A percentile compares a stretch with the other conserved stretches of the same genome.
phyloP scores from a whole-genome alignment of 345 rosid species.

The Dimocarpus longan region DNA sequence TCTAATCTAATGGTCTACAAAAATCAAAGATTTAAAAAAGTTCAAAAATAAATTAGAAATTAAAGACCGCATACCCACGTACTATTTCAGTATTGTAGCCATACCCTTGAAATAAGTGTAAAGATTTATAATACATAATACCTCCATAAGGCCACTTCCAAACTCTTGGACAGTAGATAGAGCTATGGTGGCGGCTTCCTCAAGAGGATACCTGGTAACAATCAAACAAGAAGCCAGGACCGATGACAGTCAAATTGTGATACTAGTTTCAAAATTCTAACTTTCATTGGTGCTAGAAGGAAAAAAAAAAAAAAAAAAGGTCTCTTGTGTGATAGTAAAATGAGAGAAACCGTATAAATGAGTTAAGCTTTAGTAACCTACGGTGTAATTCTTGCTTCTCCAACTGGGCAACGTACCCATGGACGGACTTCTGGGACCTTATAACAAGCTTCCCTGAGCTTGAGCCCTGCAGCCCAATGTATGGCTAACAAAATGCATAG shows the following conservation, averaged over 20 bases:
- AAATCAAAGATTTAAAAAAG: too few species aligned
- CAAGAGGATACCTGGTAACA: constrained; percentile 66
- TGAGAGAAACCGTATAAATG: background rate
- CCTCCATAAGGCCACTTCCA: constrained; percentile 75
- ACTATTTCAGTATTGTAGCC: too few species aligned
- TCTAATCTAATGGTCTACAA: too few species aligned
- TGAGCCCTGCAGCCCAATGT: constrained; percentile 75
- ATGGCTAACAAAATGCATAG: constrained; percentile 47
- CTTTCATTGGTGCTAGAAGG: too few species aligned
- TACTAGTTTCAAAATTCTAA: too few species aligned
- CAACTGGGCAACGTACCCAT: constrained; percentile 72
- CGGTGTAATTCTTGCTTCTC: constrained; percentile 91
- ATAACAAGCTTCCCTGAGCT: constrained; percentile 61
- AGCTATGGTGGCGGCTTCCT: constrained; percentile 76
- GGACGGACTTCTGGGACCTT: constrained; percentile 58
- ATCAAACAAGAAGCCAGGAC: background rate
- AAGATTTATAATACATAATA: constrained; percentile 19
- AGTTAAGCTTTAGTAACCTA: constrained; percentile 23
- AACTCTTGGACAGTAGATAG: constrained; percentile 72
- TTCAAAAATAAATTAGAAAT: too few species aligned
- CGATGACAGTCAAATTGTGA: too few species aligned
- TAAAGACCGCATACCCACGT: too few species aligned
- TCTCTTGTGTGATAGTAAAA: background rate
- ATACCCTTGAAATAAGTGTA: too few species aligned
- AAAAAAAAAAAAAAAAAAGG: too few species aligned